Base-by-base conservation (phyloP, 2,329 filamentous ascomycete genomes). In the Parascedosporium putredinis region DNA sequence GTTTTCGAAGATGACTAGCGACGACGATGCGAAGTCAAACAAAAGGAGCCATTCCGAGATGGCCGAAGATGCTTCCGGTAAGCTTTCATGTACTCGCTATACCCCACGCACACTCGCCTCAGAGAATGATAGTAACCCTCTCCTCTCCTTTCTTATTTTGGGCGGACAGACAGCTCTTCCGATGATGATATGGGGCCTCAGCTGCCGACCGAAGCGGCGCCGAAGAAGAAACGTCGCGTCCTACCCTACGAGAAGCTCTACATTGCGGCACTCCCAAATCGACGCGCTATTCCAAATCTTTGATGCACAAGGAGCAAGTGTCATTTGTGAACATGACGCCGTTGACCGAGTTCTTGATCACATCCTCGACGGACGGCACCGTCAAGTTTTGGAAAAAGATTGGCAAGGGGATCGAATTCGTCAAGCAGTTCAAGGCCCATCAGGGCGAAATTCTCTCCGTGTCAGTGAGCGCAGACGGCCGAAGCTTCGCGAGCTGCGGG, bases 331-430 rank as follows among this genome's bases (percentile, higher is more conserved):
- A 84, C 10, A 83, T 95, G 64, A 95, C 94, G 1, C 90, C 90
- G 1, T 72, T 84, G 52, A 96, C 91, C 52, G 93, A 97, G 58
- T 98, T 98, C 62, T 74, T 98, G 33, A 93, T 98, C 54, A 98
- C 93, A 1, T 88, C 86, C 53, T 97, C 93, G 0, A 71, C 87
- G 40, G 93, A 98, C 62, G 94, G 94, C n/a, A 85, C 91, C 1
- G 91, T 97, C 58, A 98, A 98, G 67, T 98, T 98, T 65, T 98
- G 93, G 93, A 98, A 98, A 71, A 98, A 98, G 70, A 79, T 86
- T 55, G 83, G 81, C 2, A 83, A 87, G 29, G 88, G 88, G 1
- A 86, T 98, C 52, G 94, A 98, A 68, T 98, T 98, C 61, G 91
- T 97, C 49, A 98, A 98, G 69, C 90, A 98, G 68, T 98, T 95